Base-by-base conservation (phyloP, 345 rosid species). In the Populus davidiana region DNA sequence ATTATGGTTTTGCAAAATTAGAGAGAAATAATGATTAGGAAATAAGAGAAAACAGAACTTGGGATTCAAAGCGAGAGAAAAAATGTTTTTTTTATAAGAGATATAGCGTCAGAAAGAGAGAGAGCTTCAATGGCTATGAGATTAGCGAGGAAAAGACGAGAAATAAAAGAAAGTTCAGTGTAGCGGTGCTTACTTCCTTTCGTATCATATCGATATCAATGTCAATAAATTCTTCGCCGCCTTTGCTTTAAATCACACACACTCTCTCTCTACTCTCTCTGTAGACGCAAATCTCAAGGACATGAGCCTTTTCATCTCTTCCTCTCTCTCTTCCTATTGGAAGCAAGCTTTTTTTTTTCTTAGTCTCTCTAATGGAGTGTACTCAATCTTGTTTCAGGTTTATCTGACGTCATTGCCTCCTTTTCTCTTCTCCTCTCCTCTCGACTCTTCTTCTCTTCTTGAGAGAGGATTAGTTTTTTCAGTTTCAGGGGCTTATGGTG, bases 181-280 rank as follows among this genome's bases (percentile, higher is more conserved):
- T 36, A 69, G 72, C 21, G 39, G 6, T 38, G 39, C 43, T 38
- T 68, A 29, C 43, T 21, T 38, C 29, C 21, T 31, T 52, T 70
- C 3, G 33, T 11, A 81, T 75, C 81, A 77, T 44, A 44, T 44
- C 50, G 13, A 44, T 44, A 44, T 44, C 50, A 59, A 38, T 65
- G 83, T 76, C 84, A 78, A 69, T 79, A 87, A 86, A 86, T 77
- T 81, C 85, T 59, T 86, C 87, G 94, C 97, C 97, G 97, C 89
- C 94, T 86, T 85, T 85, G 90, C 91, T 82, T 85, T 85, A 87
- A 90, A 87, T 89, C 87, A 74, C 63, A 56, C 63, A 1, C 5
- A 62, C 81, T 79, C 75, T 43, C 5, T 71, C 65, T 16, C n/a
- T 13, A 13, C 29, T 25, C 25, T 23, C 23, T 61, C 63, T 74